Evolutionary conservation across 257 asterid genomes (phyloP), one percentile per base, ranked within the genome.

Genomic region (Solanum gandarillasii): DNA sequence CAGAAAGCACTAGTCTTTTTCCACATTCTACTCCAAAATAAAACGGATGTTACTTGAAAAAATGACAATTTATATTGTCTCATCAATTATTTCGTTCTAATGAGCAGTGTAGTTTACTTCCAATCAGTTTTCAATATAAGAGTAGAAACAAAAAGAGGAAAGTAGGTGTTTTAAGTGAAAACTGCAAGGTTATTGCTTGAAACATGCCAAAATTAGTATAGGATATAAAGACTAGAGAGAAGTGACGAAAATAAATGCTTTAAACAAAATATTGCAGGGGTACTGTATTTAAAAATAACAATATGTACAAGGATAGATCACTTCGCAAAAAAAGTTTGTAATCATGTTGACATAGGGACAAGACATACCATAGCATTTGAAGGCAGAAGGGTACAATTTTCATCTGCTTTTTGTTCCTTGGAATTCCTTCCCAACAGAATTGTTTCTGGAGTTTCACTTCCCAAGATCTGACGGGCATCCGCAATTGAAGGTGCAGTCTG

Each of bases 401-500:
- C 90, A 73, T 91, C 94, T 78, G 89, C 88, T 82, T 87, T 90
- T 85, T 60, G 88, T 41, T 84, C 89, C 67, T 43, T 87, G 83
- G 89, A 86, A 88, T 88, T 88, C 90, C 92, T 92, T 55, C 87
- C 93, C 91, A 91, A 94, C 91, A 94, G 89, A 83, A 93, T 90
- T 78, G 97, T 92, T 86, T 94, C 95, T 34, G 99, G 99, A 88
- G 98, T 96, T 90, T 97, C 98, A 87, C 90, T 92, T 89, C 98
- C 99, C 92, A 97, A 86, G 88, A 94, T 93, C 90, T 94, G 94
- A 90, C 93, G 99, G 78, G 99, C 99, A 89, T 93, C 95, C 62
- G 99, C 99, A 89, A 94, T 93, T 87, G 99, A 93, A 83, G 94
- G 91, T 31, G 99, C 98, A 43, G 97, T 94, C 87, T 97, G 98